Evolutionary conservation across 495 filamentous ascomycete species (phyloP), one percentile per base, ranked within the genome.

Genomic region (Neurospora sp.): DNA sequence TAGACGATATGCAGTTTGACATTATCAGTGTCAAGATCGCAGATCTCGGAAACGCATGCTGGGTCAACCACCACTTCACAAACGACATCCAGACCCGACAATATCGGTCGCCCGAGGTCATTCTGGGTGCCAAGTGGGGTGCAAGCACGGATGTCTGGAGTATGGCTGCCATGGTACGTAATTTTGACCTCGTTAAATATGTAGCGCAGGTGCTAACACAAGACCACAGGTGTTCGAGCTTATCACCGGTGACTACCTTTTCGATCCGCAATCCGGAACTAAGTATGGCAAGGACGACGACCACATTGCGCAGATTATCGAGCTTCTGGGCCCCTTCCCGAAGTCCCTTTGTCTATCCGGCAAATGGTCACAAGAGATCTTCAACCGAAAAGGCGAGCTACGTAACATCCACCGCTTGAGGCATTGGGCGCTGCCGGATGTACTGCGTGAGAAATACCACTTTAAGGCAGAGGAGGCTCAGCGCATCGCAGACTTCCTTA

Each of bases 241-340:
- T 31, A 98, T 99, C 74, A 99, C 96, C 15, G 96, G 96, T 76
- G 96, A 99, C 83, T 99, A 98, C 80, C 90, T 99, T 62, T 99
- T 99, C 83, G 96, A 99, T 78, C 96, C 96, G 1, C 96, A 99
- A 83, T 98, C 96, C 6, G 96, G 96, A 71, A 98, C 96, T 28
- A 98, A 98, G 82, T 99, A 99, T 79, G 96, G 96, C 79, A 99
- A 99, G 85, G 96, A 99, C 81, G 96, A 99, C 83, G 96, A 99
- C 82, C 96, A 99, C 83, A 99, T 98, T 59, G 96, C 96, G 4
- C 96, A 99, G 81, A 98, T 99, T 78, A 98, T 99, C 82, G 96
- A 99, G 81, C 90, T 99, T 39, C 89, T 99, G 10, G 96, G 96
- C 28, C 89, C 90, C 24, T 98, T 99, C 81, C 95, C 96, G 66